Evolutionary conservation across 257 asterid genomes (phyloP).

Genomic region (Lycium ferocissimum): DNA sequence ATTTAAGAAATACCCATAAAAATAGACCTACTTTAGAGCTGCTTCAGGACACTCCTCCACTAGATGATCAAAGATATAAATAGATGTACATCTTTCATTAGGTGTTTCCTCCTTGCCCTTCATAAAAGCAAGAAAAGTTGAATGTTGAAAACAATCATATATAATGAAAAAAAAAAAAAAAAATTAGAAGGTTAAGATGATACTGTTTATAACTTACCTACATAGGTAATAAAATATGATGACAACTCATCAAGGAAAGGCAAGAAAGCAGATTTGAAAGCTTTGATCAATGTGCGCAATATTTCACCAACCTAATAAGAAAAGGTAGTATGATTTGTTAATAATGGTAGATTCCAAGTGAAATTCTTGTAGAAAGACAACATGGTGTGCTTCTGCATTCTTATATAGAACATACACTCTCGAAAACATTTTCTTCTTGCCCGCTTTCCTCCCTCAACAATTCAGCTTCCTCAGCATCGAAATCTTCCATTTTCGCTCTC

Average conservation of each 20-base stretch:
- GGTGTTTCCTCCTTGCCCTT: constrained; percentile 95
- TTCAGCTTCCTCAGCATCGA: too few species aligned
- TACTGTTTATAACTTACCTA: constrained; percentile 69
- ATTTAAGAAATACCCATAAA: constrained; percentile 4
- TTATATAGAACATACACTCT: neutral
- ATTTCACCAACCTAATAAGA: constrained; percentile 83
- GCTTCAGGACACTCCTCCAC: constrained; percentile 94
- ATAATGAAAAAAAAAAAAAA: neutral
- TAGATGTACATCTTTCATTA: constrained; percentile 92
- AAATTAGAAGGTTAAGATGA: neutral
- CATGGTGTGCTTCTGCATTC: neutral
- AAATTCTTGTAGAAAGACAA: neutral
- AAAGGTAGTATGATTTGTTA: neutral
- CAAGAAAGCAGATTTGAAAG: constrained; percentile 83
- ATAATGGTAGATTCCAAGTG: too few species aligned
- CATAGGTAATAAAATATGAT: constrained; percentile 91
- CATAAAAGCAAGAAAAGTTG: neutral
- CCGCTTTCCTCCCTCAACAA: neutral
- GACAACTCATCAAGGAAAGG: constrained; percentile 91
- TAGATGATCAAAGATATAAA: constrained; percentile 91
- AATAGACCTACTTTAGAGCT: constrained; percentile 63
- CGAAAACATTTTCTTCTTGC: neutral
- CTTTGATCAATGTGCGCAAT: constrained; percentile 35
- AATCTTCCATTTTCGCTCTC: too few species aligned
- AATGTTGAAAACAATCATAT: too few species aligned